Evolutionary conservation across 2,329 filamentous ascomycete genomes (phyloP), one percentile per base, ranked within the genome.

Genomic region (Epicoccum nigrum): DNA sequence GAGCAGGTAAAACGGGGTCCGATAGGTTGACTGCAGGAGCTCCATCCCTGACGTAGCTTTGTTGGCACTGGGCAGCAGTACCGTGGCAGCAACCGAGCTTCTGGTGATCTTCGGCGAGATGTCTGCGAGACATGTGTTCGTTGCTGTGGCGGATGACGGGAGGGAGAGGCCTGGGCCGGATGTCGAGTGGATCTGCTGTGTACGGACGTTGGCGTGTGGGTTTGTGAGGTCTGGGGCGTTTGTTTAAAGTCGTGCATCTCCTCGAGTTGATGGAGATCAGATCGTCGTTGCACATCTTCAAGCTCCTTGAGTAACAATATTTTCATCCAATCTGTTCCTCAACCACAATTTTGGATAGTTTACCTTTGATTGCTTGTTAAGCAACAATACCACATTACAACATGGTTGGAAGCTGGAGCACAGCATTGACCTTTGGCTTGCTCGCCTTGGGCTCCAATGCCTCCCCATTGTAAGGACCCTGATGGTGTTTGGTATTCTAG

Each of bases 361-460:
- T 58, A 43, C 17, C 19, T 19, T 35, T 42, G 20, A 43, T 45
- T 51, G 40, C 42, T 31, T 19, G 17, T 41, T 43, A 45, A 49
- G 45, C 33, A 57, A 58, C 37, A 44, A 23, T 25, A 45, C 16
- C 38, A 17, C 19, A 47, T 40, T 27, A 37, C 45, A 42, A 34
- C 34, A 72, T 72, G 69, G 52, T 67, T 25, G 54, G 62, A 58
- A 62, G 56, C 35, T 68, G 63, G 57, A 58, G 54, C 33, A 60
- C 51, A 30, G 56, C 55, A 16, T 59, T 62, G 42, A 59, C 64
- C 38, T 45, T 72, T 48, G 60, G 67, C 46, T 55, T 72, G n/a
- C 63, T 72, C 17, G 62, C 66, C 9, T 37, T 69, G 35, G 60
- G 58, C 55, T 60, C 67, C 43, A 59, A 63, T 45, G 69, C 68